phyloP scores from a whole-genome alignment of 768 basidiomycete species.

The Tricholomella constricta region DNA sequence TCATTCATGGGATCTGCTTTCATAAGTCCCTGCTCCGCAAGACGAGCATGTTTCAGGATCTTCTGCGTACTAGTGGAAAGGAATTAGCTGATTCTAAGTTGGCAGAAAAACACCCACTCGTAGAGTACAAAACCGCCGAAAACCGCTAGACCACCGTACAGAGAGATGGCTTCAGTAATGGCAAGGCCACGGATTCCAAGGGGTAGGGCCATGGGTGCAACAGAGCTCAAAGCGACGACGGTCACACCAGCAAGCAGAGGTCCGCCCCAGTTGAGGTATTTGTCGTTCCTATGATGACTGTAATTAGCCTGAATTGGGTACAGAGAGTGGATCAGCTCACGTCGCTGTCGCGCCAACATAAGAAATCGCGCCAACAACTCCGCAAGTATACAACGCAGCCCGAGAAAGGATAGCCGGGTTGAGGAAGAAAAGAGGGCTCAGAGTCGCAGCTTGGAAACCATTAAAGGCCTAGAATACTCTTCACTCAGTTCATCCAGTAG shows the following conservation, averaged over 20 bases:
- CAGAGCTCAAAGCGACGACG: conserved; percentile 81
- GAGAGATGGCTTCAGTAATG: conserved; percentile 71
- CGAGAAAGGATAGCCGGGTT: conserved; percentile 83
- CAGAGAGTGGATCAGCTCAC: conserved; percentile 35
- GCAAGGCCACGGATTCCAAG: conserved; percentile 78
- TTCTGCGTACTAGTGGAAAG: conserved; percentile 69
- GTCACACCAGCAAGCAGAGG: conserved; percentile 88
- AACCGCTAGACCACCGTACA: conserved; percentile 88
- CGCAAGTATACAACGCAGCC: conserved; percentile 86
- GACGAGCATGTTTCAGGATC: conserved; percentile 73
- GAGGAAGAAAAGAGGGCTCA: conserved; percentile 89
- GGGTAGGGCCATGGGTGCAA: conserved; percentile 89
- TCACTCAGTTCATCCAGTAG: not conserved
- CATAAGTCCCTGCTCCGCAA: conserved; percentile 69
- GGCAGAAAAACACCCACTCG: conserved; percentile 52
- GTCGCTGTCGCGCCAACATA: conserved; percentile 89
- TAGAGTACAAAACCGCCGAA: conserved; percentile 87
- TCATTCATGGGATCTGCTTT: conserved; percentile 77
- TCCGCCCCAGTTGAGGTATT: conserved; percentile 83
- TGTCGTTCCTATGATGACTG: conserved; percentile 57
- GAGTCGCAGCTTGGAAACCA: conserved; percentile 80
- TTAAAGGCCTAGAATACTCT: conserved; percentile 68
- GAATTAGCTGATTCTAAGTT: not conserved
- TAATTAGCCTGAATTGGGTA: not conserved
- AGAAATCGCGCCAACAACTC: conserved; percentile 82